Conservation (phyloP, 352 stramenopile genomes). For the Globisporangium paroecandrum region DNA sequence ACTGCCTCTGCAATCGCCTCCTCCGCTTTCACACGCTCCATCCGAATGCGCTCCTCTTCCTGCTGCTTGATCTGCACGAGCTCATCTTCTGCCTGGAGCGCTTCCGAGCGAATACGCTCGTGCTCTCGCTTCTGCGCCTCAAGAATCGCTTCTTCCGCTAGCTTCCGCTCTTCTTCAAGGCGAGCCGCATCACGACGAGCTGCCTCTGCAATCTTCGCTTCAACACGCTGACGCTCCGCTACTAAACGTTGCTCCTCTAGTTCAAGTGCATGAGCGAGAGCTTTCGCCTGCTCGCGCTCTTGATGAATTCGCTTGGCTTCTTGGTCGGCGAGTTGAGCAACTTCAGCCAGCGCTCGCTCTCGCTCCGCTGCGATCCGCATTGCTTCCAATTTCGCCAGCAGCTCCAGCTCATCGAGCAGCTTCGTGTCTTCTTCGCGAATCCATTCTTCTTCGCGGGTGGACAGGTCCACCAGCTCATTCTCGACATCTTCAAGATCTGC, state of each 20-base stretch:
- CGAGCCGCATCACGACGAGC: background rate
- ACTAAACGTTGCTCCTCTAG: slow-evolving; percentile 21
- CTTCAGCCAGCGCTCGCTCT: slow-evolving; percentile 6
- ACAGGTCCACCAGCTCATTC: slow-evolving; percentile 6
- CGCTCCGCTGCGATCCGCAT: slow-evolving; percentile 5
- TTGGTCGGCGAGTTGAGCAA: background rate
- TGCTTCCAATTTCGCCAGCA: slow-evolving; percentile 9
- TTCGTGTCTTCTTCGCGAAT: slow-evolving; percentile 15
- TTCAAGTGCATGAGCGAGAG: slow-evolving; percentile 16
- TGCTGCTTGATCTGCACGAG: slow-evolving; percentile 17
- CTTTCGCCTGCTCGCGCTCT: slow-evolving; percentile 14
- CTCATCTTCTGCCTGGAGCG: slow-evolving; percentile 22
- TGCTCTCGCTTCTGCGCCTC: slow-evolving; percentile 22
- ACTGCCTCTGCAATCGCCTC: slow-evolving; percentile 12
- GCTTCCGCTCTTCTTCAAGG: slow-evolving; percentile 4
- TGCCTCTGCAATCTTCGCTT: slow-evolving; percentile 27
- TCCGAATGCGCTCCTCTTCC: background rate
- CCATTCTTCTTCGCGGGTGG: background rate
- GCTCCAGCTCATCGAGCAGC: slow-evolving; percentile 16
- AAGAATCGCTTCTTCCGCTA: slow-evolving; percentile 11
- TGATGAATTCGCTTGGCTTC: slow-evolving; percentile 7
- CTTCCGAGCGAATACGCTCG: slow-evolving; percentile 15
- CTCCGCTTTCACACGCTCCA: slow-evolving; percentile 6
- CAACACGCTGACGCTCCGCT: slow-evolving; percentile 3
- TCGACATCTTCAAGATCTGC: background rate